phyloP scores from a whole-genome alignment of 768 basidiomycete species.

The Leccinellum rugosiceps region DNA sequence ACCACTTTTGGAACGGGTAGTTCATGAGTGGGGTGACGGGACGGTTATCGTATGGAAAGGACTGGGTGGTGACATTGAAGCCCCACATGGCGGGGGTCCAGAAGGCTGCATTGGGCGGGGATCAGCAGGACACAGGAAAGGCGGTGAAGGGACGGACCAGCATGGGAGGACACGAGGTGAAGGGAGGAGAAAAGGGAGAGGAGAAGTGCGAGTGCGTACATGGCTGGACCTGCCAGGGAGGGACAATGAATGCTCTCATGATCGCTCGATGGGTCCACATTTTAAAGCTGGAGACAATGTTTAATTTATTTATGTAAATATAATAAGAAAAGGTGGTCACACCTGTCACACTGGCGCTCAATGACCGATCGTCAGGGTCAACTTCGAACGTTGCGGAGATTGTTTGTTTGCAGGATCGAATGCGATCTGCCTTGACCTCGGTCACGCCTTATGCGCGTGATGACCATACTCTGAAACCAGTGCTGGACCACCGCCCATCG shows the following conservation, averaged over 20 bases:
- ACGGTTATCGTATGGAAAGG: constrained; percentile 61
- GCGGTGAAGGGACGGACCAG: constrained; percentile 8
- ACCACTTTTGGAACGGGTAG: constrained; percentile 44
- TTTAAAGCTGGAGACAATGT: too few species aligned
- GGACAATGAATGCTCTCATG: not conserved
- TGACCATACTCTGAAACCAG: constrained; percentile 12
- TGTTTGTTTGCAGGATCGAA: constrained; percentile 1
- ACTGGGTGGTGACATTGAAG: constrained; percentile 58
- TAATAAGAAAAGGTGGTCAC: too few species aligned
- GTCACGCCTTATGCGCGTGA: constrained; percentile 19
- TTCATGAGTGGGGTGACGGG: constrained; percentile 43
- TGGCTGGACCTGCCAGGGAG: constrained; percentile 21
- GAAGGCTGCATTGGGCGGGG: constrained; percentile 33
- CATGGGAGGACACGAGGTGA: constrained; percentile 14
- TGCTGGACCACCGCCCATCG: constrained; percentile 1
- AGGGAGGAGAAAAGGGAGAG: constrained; percentile 2
- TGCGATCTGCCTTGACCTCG: not conserved
- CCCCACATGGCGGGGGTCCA: constrained; percentile 63
- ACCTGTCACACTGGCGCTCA: constrained; percentile 5
- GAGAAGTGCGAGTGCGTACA: not conserved
- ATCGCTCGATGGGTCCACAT: not conserved
- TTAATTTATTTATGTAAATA: too few species aligned
- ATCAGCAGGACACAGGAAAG: not conserved
- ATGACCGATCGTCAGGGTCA: not conserved
- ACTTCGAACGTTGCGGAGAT: constrained; percentile 15